phyloP scores from a whole-genome alignment of 2,329 filamentous ascomycete species.

The Xylariaceae sp. region DNA sequence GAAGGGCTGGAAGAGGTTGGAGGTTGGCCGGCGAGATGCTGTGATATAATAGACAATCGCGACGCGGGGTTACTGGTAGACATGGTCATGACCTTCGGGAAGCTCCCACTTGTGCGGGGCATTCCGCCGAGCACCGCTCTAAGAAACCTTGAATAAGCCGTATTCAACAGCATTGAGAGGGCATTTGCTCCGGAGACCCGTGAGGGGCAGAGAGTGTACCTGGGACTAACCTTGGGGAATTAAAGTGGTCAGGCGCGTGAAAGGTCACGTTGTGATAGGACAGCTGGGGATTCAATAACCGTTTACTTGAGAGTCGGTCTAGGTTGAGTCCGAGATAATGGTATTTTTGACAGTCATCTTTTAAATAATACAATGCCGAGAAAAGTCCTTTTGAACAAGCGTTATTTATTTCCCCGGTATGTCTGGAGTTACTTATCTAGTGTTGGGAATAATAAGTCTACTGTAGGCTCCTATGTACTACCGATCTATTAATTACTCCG shows the following conservation, averaged over 20 bases:
- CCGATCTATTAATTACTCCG: conserved; percentile 15
- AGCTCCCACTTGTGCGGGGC: conserved; percentile 35
- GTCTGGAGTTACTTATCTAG: too few species aligned
- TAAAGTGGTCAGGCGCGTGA: neutral
- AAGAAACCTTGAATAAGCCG: conserved; percentile 38
- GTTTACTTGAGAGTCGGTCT: neutral
- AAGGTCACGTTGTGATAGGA: conserved; percentile 19
- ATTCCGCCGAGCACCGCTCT: conserved; percentile 39
- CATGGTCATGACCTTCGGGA: conserved; percentile 28
- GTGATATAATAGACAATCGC: conserved; percentile 39
- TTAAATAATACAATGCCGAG: neutral
- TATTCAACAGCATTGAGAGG: conserved; percentile 3
- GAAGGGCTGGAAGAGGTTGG: conserved; percentile 34
- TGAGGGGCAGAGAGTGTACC: conserved; percentile 21
- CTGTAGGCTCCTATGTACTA: too few species aligned
- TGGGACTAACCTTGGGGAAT: too few species aligned
- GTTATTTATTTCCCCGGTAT: too few species aligned
- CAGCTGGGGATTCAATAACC: too few species aligned
- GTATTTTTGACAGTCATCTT: neutral
- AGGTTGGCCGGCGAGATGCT: conserved; percentile 36
- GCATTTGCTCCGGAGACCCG: neutral
- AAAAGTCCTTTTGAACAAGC: conserved; percentile 14
- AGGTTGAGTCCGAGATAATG: neutral
- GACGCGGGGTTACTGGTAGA: conserved; percentile 44
- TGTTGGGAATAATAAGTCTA: too few species aligned